phyloP scores from a whole-genome alignment of 768 basidiomycete species.

The Termitomyces sp. region DNA sequence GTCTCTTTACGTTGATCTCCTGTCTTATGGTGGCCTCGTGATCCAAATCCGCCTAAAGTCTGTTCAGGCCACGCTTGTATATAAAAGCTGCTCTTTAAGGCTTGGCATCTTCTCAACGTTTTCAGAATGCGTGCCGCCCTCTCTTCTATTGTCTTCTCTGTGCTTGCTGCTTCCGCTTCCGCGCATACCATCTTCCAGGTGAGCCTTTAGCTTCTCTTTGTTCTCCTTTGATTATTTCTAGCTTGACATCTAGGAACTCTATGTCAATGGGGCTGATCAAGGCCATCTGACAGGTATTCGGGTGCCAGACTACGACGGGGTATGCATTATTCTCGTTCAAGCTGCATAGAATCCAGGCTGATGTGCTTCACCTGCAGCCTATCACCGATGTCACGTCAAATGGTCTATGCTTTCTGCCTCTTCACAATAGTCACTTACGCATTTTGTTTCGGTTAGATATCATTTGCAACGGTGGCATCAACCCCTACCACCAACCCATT shows the following conservation, averaged over 20 bases:
- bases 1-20: not conserved
- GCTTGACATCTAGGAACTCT: slow-evolving; percentile 31
- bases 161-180: slow-evolving; percentile 24
- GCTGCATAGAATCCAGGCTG: not conserved
- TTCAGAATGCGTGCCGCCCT: slow-evolving; percentile 3
- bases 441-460: slow-evolving; percentile 17
- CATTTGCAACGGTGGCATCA: slow-evolving; percentile 61
- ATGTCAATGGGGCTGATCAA: slow-evolving; percentile 48
- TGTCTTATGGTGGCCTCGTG: not conserved
- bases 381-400: slow-evolving; percentile 56
- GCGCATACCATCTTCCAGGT: slow-evolving; percentile 56
- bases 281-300: slow-evolving; percentile 40
- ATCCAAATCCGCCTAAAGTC: not conserved
- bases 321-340: slow-evolving; percentile 8
- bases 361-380: slow-evolving; percentile 30
- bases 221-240: not conserved
- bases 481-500: slow-evolving; percentile 47
- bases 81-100: not conserved
- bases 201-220: not conserved
- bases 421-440: not conserved
- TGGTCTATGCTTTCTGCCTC: slow-evolving; percentile 13
- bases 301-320: slow-evolving; percentile 41
- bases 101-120: not conserved
- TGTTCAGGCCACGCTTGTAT: not conserved
- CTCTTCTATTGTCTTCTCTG: slow-evolving; percentile 10